Evolutionary conservation across 176 grass and related monocot species (phyloP), one percentile per base, ranked within the genome.

Genomic region (Musa troglodytarum): DNA sequence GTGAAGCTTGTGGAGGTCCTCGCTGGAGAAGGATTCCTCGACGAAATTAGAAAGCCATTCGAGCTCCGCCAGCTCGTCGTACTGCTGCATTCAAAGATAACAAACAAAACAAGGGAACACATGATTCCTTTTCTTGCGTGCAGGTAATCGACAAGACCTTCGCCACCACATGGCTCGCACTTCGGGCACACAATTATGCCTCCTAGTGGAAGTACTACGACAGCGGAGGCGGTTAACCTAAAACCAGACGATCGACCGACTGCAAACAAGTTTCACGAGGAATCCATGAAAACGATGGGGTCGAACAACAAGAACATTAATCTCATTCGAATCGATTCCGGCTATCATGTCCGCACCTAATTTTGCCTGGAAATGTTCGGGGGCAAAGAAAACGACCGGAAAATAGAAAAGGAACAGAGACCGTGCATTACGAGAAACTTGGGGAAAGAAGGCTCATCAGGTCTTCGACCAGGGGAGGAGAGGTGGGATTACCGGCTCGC

Each of bases 11-110:
- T 96, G 83, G 13, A 96, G 85, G 54, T 96, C 89, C 68, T 96
- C 89, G 58, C 65, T 84, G 63, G 89, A 85, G 79, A 92, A 58
- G 3, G 86, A 89, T 0, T 85, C 84, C 20, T 69, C 87, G 69
- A 92, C 86, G 71, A 92, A 92, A 61, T 88, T 92, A 21, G 93
- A 92, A 1, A 96, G 79, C 93, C 89, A 96, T 88, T 96, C 93
- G 53, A 96, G 77, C 79, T 96, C 89, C 67, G 81, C 87, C 78
- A 96, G 1, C 55, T 88, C 89, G 28, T 92, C 93, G 73, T 89
- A 90, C 86, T 96, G 89, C 82, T 83, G 81, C 11, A 20, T 85
- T 2, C 50, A 52, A 73, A 22, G 20, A 54, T 13, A 54, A 24
- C 20, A 54, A 73, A 73, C 15, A 15, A 62, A 62, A 62, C 20